Evolutionary conservation across 2,329 filamentous ascomycete species (phyloP), one percentile per base, ranked within the genome.

Genomic region (Cephalotrichum gorgonifer): DNA sequence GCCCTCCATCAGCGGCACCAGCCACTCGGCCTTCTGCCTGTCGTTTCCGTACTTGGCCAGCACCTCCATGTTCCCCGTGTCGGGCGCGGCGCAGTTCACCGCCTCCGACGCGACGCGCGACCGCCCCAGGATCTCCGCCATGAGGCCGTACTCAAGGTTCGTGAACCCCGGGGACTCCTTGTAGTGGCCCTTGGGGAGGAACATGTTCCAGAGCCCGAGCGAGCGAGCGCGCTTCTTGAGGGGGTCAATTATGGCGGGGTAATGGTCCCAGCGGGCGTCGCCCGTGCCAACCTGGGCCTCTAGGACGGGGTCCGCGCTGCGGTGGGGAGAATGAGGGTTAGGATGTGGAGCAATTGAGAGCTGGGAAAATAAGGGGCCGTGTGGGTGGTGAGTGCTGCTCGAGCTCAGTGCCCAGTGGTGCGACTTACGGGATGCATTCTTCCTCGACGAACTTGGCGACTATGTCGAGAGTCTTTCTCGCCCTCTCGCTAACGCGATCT

Each of bases 361-460:
- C 20, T n/a, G 30, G 4, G 26, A 2, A 11, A 28, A 39, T 43
- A 31, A 22, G 26, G 33, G 12, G 11, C 15, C 33, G 6, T 31
- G 8, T 20, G 38, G 2, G 20, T 17, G 38, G 11, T 20, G 2
- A 31, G 28, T n/a, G 27, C 27, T n/a, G n/a, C n/a, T n/a, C n/a
- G n/a, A n/a, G n/a, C n/a, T n/a, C n/a, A n/a, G n/a, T n/a, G n/a
- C n/a, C n/a, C n/a, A n/a, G n/a, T n/a, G n/a, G n/a, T n/a, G n/a
- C n/a, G n/a, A 58, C 78, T 69, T 64, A 83, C 79, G 85, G 86
- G 56, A 89, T 84, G 65, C 86, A 98, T 74, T 95, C 90, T 68
- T 95, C 90, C 64, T 97, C 87, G 58, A 98, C 93, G 60, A 98
- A 98, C 67, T 89, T 88, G 73, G 91, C 88, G 57, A 98, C 87